Evolutionary conservation across 176 grass and related monocot genomes (phyloP), one percentile per base, ranked within the genome.

Genomic region (Chloris gayana): DNA sequence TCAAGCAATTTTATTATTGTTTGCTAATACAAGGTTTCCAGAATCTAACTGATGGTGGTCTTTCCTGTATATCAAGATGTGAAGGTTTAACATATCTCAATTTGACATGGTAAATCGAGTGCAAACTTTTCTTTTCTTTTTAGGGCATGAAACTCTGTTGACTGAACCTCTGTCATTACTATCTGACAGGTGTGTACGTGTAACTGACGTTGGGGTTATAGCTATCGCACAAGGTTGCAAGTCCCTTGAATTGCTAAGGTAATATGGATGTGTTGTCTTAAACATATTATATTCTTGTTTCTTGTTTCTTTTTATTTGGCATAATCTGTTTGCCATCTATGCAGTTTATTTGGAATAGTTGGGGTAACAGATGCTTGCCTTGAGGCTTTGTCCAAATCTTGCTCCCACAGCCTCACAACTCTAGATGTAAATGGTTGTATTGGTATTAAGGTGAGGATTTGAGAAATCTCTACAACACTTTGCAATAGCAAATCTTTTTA

Each of bases 391-490:
- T 92, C 92, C 26, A 87, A 94, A 78, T 86, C 62, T 53, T 94
- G 89, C 58, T 84, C 85, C 22, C 73, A 57, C 64, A 89, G 69
- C 67, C 92, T 98, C 41, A 94, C 85, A 30, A 98, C 92, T 58
- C 95, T 94, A 3, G 95, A 94, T 81, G 88, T 98, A 80, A 94
- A 98, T 89, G 95, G 95, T 22, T 98, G 95, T 75, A 64, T 77
- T 49, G 92, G 88, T 58, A 91, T 98, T 90, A 92, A 92, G 90
- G 95, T 98, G 63, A 68, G 79, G 2, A 70, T 60, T 46, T 45
- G 46, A 13, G 57, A 77, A 46, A 44, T 44, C 41, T 44, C 11
- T 44, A 44, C 41, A 13, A 13, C 41, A 44, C 41, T 44, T 44
- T 12, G 2, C 41, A 12, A 44, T 2, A 44, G 11, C 12, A 44